phyloP scores from a whole-genome alignment of 2,329 filamentous ascomycete species.

The Penicillium paneum region DNA sequence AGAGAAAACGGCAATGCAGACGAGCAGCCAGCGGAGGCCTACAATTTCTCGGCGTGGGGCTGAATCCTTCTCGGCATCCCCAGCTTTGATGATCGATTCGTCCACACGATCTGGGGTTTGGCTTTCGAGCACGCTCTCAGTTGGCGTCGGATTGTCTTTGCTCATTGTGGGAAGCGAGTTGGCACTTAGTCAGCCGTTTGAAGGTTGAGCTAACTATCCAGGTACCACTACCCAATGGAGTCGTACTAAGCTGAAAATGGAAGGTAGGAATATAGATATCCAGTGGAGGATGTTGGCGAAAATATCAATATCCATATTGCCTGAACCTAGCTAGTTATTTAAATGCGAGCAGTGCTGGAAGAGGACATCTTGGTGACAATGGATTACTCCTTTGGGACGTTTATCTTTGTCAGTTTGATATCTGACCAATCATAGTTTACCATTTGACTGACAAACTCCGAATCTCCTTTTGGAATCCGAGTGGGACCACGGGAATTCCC shows the following conservation, averaged over 20 bases:
- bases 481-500: not conserved
- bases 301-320: not conserved
- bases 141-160: not conserved
- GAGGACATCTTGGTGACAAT: not conserved
- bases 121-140: not conserved
- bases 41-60: not conserved
- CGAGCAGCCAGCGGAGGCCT: not conserved
- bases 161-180: not conserved
- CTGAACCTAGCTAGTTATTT: not conserved
- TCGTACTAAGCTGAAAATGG: not conserved
- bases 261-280: not conserved
- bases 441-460: not conserved
- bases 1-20: not conserved
- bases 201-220: not conserved
- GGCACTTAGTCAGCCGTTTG: not conserved
- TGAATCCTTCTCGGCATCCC: not conserved
- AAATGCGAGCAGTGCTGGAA: not conserved
- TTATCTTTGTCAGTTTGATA: not conserved
- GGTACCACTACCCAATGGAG: not conserved
- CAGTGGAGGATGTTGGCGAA: not conserved
- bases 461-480: not conserved
- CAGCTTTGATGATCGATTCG: not conserved
- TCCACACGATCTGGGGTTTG: not conserved
- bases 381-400: not conserved
- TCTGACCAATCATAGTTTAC: not conserved